Evolutionary conservation across 768 basidiomycete species (phyloP).

Genomic region (Dioszegia hungarica): DNA sequence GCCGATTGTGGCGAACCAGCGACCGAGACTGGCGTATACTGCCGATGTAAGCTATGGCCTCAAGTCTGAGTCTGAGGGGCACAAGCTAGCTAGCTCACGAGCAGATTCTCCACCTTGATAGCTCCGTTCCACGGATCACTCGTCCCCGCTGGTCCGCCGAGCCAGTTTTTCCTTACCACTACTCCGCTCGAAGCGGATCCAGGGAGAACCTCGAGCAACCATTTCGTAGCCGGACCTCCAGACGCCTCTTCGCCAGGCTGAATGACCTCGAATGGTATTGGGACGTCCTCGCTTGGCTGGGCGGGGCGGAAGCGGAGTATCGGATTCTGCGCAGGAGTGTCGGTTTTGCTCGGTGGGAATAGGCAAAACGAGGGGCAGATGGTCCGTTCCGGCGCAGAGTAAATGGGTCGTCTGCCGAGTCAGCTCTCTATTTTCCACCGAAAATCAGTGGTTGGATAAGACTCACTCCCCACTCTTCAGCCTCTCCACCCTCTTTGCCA

Average conservation of each 20-base stretch:
- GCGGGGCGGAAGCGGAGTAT: slow-evolving; percentile 19
- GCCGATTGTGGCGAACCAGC: background rate
- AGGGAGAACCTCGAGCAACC: slow-evolving; percentile 24
- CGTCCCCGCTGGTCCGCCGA: slow-evolving; percentile 3
- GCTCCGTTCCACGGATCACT: slow-evolving; percentile 6
- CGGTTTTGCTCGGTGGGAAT: slow-evolving; percentile 1
- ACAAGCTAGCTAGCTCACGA: too few species aligned
- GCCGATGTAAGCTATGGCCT: background rate
- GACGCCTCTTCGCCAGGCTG: background rate
- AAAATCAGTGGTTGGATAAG: background rate
- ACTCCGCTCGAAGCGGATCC: slow-evolving; percentile 7
- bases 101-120: slow-evolving; percentile 26
- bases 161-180: slow-evolving; percentile 26
- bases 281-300: slow-evolving; percentile 11
- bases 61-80: background rate
- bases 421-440: background rate
- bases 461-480: slow-evolving; percentile 13
- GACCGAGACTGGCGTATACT: slow-evolving; percentile 3
- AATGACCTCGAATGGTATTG: background rate
- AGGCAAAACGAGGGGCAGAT: slow-evolving; percentile 27
- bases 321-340: background rate
- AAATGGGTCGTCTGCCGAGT: background rate
- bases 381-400: background rate
- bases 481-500: slow-evolving; percentile 6
- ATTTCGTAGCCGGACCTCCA: background rate